These are phyloP conservation scores for Saccharomyces hybrid DNA, from an alignment of 1,139 yeast species.

Conservation along the genomic window DNA sequence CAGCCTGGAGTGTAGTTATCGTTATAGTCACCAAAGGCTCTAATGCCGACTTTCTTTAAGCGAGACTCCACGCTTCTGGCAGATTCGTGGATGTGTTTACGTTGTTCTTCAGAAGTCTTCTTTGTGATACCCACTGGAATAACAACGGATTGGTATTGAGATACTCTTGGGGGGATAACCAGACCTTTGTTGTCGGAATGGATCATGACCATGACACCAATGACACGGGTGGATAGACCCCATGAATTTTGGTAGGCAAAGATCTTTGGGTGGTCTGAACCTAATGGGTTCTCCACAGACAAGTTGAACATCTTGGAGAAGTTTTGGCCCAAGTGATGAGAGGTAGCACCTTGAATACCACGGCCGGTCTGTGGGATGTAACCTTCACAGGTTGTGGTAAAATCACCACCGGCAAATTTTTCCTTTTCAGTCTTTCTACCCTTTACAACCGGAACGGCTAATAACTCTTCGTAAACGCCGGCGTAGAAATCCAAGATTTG, in stretches of 20 bases:
- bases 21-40: constrained; percentile 81
- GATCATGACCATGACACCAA: constrained; percentile 98
- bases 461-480: constrained; percentile 75
- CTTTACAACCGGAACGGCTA: constrained; percentile 95
- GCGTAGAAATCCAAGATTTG: constrained; percentile 83
- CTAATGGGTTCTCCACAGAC: constrained; percentile 89
- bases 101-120: constrained; percentile 72
- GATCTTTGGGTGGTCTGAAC: constrained; percentile 75
- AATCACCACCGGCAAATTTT: no score
- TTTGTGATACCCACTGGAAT: constrained; percentile 93
- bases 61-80: constrained; percentile 58
- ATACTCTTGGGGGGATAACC: constrained; percentile 95
- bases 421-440: constrained; percentile 36
- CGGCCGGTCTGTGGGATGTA: constrained; percentile 97
- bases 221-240: constrained; percentile 97
- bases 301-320: constrained; percentile 98
- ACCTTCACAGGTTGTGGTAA: constrained; percentile 54
- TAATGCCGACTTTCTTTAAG: constrained; percentile 50
- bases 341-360: constrained; percentile 99
- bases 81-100: constrained; percentile 58
- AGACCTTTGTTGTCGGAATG: constrained; percentile 98
- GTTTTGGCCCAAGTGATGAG: constrained; percentile 96
- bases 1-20: constrained; percentile 96
- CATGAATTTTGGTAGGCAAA: constrained; percentile 95
- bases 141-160: constrained; percentile 84